These are phyloP conservation scores for Ajuga reptans DNA, from an alignment of 305 asterid genomes.

Conservation along the genomic window DNA sequence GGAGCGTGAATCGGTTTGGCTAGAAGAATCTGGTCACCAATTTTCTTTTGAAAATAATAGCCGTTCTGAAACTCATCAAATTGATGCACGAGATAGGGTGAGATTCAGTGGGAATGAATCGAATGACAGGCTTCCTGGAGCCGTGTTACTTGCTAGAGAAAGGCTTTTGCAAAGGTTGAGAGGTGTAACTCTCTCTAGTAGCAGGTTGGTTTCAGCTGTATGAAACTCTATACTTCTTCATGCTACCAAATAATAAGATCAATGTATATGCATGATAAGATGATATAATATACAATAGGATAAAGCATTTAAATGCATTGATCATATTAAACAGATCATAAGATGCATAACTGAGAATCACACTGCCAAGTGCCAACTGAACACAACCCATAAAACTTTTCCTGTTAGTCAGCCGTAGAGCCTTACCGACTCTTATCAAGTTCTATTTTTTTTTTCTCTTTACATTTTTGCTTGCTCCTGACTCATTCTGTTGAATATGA, in stretches of 20 bases:
- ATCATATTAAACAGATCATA: neutral
- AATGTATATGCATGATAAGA: neutral
- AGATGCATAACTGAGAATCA: too few species aligned
- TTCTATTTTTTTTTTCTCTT: neutral
- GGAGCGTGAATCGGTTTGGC: slow-evolving; percentile 49
- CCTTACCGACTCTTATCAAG: neutral
- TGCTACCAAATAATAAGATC: neutral
- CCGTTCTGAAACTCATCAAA: slow-evolving; percentile 28
- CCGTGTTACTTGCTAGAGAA: slow-evolving; percentile 83
- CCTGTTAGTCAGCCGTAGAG: neutral
- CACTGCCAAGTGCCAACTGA: too few species aligned
- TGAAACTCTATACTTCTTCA: neutral
- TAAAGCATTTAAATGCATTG: neutral
- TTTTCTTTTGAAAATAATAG: slow-evolving; percentile 28
- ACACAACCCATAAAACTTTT: neutral
- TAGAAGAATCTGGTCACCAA: slow-evolving; percentile 40
- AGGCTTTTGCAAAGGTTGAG: slow-evolving; percentile 76
- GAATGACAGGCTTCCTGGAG: slow-evolving; percentile 68
- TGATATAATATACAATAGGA: neutral
- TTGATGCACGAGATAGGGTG: slow-evolving; percentile 32
- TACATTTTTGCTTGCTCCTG: neutral
- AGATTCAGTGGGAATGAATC: slow-evolving; percentile 29
- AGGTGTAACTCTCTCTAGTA: slow-evolving; percentile 53
- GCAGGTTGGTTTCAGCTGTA: slow-evolving; percentile 44
- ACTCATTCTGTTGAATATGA: neutral